Base-by-base conservation (phyloP, 2,329 filamentous ascomycete genomes). In the Madurella mycetomatis region DNA sequence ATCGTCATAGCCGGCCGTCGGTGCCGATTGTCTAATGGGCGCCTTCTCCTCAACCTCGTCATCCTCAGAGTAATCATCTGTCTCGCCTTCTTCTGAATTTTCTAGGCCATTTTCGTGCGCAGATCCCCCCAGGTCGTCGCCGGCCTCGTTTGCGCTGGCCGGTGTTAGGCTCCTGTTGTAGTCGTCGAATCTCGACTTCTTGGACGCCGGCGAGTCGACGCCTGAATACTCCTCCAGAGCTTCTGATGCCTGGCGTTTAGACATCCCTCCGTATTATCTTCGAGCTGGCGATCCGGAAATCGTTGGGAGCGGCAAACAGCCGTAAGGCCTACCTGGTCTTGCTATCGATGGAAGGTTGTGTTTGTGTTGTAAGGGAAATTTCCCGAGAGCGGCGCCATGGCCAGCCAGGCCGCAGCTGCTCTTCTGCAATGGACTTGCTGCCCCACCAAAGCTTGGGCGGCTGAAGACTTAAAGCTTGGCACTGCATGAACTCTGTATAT, bases 1-100 rank as follows among this genome's bases (percentile, higher is more conserved):
- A 70, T 99, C 92, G 65, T 88, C 86, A 75, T 96, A 99, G 58
- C 92, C 92, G 69, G 88, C 88, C 34, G 88, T 83, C 15, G 92
- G 91, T 43, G 87, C 89, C 47, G 78, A 77, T 70, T 96, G 91
- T 60, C 90, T 84, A 61, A 77, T 76, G 17, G 80, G 76, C n/a
- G 73, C 77, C 45, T 67, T 65, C 34, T 70, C 65, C 25, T 71
- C 69, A 5, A 71, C 69, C n/a, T 72, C 72, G 31, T 72, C 71
- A 19, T 65, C 61, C 12, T 66, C 65, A 4, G 44, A 47, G 17
- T 4, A 66, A 62, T 25, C 66, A 63, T 19, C 60, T 4, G 62
- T 62, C 7, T 56, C 61, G 5, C 64, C 60, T 8, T 59, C 66
- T 12, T 66, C 65, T 25, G 56, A 53, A 11, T 62, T 53, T 34